Base-by-base conservation (phyloP, 148 eudicot genomes). In the Camellia sinensis region DNA sequence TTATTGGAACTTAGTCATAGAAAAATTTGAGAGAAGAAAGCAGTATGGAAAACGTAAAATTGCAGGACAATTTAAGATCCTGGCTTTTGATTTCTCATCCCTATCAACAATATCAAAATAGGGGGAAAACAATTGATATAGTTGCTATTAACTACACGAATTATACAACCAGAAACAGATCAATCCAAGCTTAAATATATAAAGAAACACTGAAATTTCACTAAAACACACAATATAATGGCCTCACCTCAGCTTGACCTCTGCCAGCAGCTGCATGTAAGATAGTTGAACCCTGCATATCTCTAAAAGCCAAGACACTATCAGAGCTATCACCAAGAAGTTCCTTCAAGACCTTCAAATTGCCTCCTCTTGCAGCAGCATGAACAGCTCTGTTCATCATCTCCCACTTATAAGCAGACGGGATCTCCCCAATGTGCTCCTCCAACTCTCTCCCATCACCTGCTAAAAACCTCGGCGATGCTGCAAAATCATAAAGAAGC, bases 311-410 rank as follows among this genome's bases (percentile, higher is more conserved):
- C 89, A 95, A 85, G 19, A 87, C 89, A 78, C 37, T 29, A 29
- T 86, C 88, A 64, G 84, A 84, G 71, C 89, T 82, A 86, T 88
- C 91, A 73, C 75, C 87, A 72, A 95, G 85, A 76, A 93, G 87
- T 67, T 91, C 93, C 87, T 79, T 87, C 90, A 95, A 87, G 40
- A 89, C 81, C 80, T 53, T 62, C 86, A 93, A 81, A 90, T 91
- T 90, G 8, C 99, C 99, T 54, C 98, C 99, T 89, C 99, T 92
- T 54, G 99, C 92, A 80, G 92, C 94, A 62, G 98, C 97, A 83
- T 93, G 93, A 85, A 91, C 78, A 80, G 93, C 99, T 71, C 99
- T 90, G 62, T 90, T 94, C 91, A 77, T 85, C 87, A 96, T 90
- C 87, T 94, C 99, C 82, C 82, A 41, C 86, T 89, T 93, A 87